Base-by-base conservation (phyloP, 2,329 filamentous ascomycete genomes). In the Trichocomaceae sp. region DNA sequence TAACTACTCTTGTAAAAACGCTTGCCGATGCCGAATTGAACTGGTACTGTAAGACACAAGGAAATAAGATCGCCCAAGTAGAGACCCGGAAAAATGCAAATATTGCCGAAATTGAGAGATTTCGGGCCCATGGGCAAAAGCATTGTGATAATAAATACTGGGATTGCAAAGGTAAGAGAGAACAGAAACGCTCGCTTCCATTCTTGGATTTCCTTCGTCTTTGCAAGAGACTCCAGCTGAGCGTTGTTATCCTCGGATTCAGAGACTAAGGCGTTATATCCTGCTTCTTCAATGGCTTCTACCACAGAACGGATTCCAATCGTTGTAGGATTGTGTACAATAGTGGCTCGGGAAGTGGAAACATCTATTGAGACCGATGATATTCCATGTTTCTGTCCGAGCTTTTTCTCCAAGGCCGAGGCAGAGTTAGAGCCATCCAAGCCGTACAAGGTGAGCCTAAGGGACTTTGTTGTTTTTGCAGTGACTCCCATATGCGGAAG, bases 161-260 rank as follows among this genome's bases (percentile, higher is more conserved):
- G 93, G 7, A 97, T 74, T 2, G 91, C 90, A 67, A 97, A 97
- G 3, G 79, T 78, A 2, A 89, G 65, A 0, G 90, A 96, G 7
- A 86, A 79, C 59, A 81, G 79, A 72, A 97, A 95, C 0, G 90
- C 89, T 29, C 78, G 82, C 58, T 83, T 84, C 93, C 93, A 99
- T 71, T 96, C 90, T 60, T 87, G 88, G 59, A 99, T 96, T 71
- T 99, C 93, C 62, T 89, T 88, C 0, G 93, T 97, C 74, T 99
- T 99, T 8, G 93, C 88, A 2, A 99, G 79, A 1, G 93, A 97
- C 70, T 97, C 90, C 2, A 99, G 81, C 68, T 99, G 93, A 1
- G 93, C 92, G 66, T 95, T 95, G 69, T 95, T 97, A 73, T 99
- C 93, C 64, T 97, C 90, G 52, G 85, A 87, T 61, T 97, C 92